These are phyloP conservation scores for Backusella liffmaniae DNA, from an alignment of 192 early-diverging fungal species.

Conservation along the genomic window DNA sequence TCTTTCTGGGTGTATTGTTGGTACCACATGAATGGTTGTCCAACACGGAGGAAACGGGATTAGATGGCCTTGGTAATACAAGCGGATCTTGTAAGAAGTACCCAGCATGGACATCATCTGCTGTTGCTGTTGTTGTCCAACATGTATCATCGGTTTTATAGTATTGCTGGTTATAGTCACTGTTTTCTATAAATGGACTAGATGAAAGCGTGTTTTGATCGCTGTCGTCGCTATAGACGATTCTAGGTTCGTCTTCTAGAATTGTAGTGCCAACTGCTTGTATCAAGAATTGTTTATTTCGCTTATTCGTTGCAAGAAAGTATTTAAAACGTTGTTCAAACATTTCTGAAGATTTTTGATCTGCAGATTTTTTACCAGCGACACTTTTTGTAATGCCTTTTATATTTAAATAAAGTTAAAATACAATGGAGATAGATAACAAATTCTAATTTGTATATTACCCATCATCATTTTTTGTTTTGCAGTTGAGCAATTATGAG, in stretches of 20 bases:
- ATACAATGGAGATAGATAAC: neutral
- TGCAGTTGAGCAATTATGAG: slow-evolving; percentile 23
- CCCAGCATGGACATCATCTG: neutral
- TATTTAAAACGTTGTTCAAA: slow-evolving; percentile 36
- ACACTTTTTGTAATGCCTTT: slow-evolving; percentile 34
- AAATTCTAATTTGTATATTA: slow-evolving; percentile 13
- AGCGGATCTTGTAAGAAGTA: slow-evolving; percentile 2
- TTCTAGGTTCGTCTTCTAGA: slow-evolving; percentile 3
- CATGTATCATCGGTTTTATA: slow-evolving; percentile 10
- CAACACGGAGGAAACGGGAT: slow-evolving; percentile 3
- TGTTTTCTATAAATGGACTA: slow-evolving; percentile 1
- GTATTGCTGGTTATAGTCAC: neutral
- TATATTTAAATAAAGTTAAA: neutral
- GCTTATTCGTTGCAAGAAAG: slow-evolving; percentile 53
- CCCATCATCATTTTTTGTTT: slow-evolving; percentile 33
- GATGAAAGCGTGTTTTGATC: slow-evolving; percentile 5
- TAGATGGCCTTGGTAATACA: slow-evolving; percentile 3
- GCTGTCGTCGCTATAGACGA: neutral
- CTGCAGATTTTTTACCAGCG: slow-evolving; percentile 18
- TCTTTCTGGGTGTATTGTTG: neutral
- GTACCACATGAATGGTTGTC: neutral
- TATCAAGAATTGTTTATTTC: slow-evolving; percentile 45
- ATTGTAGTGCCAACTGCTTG: slow-evolving; percentile 44
- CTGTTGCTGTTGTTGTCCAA: neutral
- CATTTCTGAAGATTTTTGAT: slow-evolving; percentile 14